Conservation (phyloP, 2,329 filamentous ascomycete species). For the Penicillium italicum region DNA sequence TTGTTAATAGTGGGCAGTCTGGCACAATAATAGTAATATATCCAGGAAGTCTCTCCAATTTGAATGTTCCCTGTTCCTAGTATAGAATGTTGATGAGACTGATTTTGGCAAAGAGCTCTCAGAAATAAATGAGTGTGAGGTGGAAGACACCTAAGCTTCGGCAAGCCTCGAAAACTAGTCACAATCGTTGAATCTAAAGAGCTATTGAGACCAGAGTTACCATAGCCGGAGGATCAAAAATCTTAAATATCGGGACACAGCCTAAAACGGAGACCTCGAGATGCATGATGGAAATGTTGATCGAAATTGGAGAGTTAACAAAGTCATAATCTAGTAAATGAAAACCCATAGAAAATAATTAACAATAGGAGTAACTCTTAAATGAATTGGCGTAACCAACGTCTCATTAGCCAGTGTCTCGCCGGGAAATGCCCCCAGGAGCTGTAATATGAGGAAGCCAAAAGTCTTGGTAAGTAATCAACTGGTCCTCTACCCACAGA, state of each 20-base stretch:
- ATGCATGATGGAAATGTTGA: background rate
- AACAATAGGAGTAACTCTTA: background rate
- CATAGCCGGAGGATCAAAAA: background rate
- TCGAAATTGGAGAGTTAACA: background rate
- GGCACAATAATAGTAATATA: background rate
- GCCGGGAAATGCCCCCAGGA: background rate
- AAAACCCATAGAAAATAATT: background rate
- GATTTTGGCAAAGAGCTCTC: background rate
- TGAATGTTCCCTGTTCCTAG: background rate
- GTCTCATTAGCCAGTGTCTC: background rate
- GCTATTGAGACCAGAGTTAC: background rate
- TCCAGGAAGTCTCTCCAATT: background rate
- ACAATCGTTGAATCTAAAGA: too few species aligned
- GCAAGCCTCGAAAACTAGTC: too few species aligned
- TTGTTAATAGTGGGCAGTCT: background rate
- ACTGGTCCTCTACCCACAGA: background rate
- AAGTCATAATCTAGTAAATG: background rate
- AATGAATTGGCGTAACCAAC: background rate
- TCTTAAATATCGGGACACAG: background rate
- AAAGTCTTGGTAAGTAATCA: constrained; percentile 3
- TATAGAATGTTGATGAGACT: background rate
- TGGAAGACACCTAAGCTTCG: too few species aligned
- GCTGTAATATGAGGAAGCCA: background rate
- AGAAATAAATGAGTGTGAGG: too few species aligned
- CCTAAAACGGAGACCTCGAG: background rate